Evolutionary conservation across 768 basidiomycete species (phyloP), one percentile per base, ranked within the genome.

Genomic region (Cubamyces sp.): DNA sequence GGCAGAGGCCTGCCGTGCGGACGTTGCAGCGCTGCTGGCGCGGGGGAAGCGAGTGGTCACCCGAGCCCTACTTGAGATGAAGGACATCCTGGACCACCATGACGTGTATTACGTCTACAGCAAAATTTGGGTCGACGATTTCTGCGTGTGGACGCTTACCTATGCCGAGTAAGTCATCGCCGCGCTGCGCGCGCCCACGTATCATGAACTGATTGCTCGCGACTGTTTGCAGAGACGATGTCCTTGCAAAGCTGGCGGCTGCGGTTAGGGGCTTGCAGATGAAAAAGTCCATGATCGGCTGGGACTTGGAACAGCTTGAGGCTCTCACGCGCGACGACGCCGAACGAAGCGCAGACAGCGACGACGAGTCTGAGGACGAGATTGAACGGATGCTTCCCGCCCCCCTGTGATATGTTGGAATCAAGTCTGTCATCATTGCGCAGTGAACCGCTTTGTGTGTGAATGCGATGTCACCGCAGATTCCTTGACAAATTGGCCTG

Each of bases 71-170:
- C 76, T 95, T 46, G 87, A 86, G 71, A 79, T 87, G 77, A 92
- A 89, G 74, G 72, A 79, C 42, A 85, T 92, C 50, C 74, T 95
- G 64, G 91, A 92, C 68, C 87, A 84, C 68, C 91, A 92, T 65
- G 91, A 92, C 64, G 87, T 90, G 11, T 95, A 94, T 74, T 93
- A 92, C 72, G 79, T 92, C n/a, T 94, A 92, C 73, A 87, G 84
- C 73, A 92, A 91, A 72, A 83, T 93, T 37, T 95, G 92, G 92
- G 66, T 93, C 46, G 88, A 92, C 64, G 92, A 94, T 69, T 88
- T 91, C 67, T 90, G 88, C 66, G 82, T 87, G n/a, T 94, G 92
- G 92, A 77, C 83, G 39, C 87, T 91, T 67, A 77, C 82, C 9
- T 79, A 79, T 66, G 86, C 88, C n/a, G 84, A 81, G 92, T 93